phyloP scores from a whole-genome alignment of 2,329 filamentous ascomycete genomes.

The Metarhizium album region DNA sequence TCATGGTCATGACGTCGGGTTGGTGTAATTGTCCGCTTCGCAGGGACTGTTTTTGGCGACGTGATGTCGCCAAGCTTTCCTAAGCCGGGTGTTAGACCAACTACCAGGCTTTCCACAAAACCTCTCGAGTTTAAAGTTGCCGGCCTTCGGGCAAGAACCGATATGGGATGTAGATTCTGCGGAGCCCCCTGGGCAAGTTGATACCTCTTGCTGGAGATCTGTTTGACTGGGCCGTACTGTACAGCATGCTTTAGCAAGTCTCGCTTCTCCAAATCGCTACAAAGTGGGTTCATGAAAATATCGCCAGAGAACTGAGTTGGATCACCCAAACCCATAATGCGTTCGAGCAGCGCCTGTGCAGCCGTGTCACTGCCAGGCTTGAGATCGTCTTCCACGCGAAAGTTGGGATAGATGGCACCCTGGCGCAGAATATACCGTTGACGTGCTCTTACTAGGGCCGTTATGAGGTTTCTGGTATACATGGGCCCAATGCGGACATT shows the following conservation, averaged over 20 bases:
- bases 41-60: neutral
- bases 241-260: constrained; percentile 1
- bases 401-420: neutral
- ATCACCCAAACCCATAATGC: neutral
- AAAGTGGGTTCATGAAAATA: neutral
- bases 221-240: constrained; percentile 5
- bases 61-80: neutral
- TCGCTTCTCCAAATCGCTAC: neutral
- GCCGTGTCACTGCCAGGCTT: neutral
- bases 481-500: neutral
- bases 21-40: neutral
- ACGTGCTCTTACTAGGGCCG: constrained; percentile 1
- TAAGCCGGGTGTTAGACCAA: neutral
- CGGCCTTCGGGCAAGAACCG: neutral
- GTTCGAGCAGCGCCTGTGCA: neutral
- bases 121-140: neutral
- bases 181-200: neutral
- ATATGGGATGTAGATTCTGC: neutral
- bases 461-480: neutral
- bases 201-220: constrained; percentile 6
- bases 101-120: constrained; percentile 22
- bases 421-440: neutral
- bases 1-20: neutral
- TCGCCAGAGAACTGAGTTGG: neutral
- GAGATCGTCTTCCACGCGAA: neutral